phyloP scores from a whole-genome alignment of 2,329 filamentous ascomycete genomes.

The Paraconiothyrium brasiliense region DNA sequence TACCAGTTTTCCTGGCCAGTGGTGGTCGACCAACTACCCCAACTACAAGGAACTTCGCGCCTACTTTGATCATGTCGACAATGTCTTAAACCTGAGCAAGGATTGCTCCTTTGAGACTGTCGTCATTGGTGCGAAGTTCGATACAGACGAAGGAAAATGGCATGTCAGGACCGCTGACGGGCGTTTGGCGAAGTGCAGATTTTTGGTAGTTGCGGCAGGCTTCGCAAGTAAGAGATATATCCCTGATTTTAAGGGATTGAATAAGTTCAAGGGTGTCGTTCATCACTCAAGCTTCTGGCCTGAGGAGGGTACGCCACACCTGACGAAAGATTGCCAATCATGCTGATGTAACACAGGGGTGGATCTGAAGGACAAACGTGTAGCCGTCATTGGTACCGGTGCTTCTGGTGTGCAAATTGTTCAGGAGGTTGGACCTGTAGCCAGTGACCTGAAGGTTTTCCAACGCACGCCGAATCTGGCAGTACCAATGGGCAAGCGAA shows the following conservation, averaged over 20 bases:
- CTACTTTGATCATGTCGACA: neutral
- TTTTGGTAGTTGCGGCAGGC: conserved; percentile 61
- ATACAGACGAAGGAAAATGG: neutral
- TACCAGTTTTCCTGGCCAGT: neutral
- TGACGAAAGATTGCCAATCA: too few species aligned
- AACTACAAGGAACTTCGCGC: neutral
- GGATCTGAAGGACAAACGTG: conserved; percentile 62
- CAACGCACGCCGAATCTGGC: conserved; percentile 71
- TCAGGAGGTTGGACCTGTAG: conserved; percentile 64
- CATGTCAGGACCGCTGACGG: conserved; percentile 36
- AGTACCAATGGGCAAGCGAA: conserved; percentile 61
- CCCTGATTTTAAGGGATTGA: conserved; percentile 64
- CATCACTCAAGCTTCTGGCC: conserved; percentile 69
- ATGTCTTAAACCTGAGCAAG: neutral
- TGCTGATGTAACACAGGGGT: conserved; percentile 43
- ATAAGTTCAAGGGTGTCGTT: conserved; percentile 65
- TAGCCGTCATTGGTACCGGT: conserved; percentile 69
- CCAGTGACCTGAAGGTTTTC: conserved; percentile 63
- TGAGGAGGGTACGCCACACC: conserved; percentile 41
- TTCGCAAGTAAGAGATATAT: conserved; percentile 66
- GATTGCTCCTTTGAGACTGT: neutral
- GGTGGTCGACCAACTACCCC: neutral
- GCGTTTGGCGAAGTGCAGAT: conserved; percentile 56
- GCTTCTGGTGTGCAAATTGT: conserved; percentile 69
- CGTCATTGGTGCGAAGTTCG: neutral